Conservation (phyloP, 2,329 filamentous ascomycete species). For the Thermothelomyces thermophilus region DNA sequence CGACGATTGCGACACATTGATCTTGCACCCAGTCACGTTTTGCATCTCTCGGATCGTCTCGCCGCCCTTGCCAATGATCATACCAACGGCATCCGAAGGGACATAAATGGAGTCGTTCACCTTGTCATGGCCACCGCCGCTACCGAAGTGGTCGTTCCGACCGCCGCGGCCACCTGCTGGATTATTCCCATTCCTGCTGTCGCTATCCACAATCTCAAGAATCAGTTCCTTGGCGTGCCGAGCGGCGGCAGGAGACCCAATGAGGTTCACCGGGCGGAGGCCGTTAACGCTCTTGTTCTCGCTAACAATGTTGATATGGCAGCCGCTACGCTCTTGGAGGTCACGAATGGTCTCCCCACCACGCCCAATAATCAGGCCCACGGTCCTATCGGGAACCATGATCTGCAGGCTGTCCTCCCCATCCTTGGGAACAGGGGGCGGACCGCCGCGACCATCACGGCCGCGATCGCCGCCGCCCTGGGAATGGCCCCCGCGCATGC, state of each 20-base stretch:
- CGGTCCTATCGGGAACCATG: constrained; percentile 89
- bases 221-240: constrained; percentile 79
- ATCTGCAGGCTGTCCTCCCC: constrained; percentile 85
- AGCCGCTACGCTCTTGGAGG: constrained; percentile 84
- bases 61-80: constrained; percentile 93
- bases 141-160: constrained; percentile 23
- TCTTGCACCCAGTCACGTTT: constrained; percentile 80
- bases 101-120: constrained; percentile 78
- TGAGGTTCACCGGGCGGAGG: constrained; percentile 81
- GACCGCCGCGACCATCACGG: constrained; percentile 22
- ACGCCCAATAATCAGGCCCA: constrained; percentile 88
- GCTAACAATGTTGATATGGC: constrained; percentile 90
- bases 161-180: constrained; percentile 20
- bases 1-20: constrained; percentile 80
- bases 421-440: constrained; percentile 54
- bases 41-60: constrained; percentile 96
- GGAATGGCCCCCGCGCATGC: constrained; percentile 44
- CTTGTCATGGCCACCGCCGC: constrained; percentile 46
- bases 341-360: constrained; percentile 90
- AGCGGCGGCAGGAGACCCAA: constrained; percentile 69
- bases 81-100: constrained; percentile 84
- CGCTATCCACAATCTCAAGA: constrained; percentile 89
- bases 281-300: constrained; percentile 91
- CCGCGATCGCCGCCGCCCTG: constrained; percentile 33
- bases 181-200: constrained; percentile 52